Percentiles rank a stretch among this genome's conserved stretches.
Evolutionary conservation across 768 basidiomycete genomes (phyloP).

Genomic region (Kwoniella botswanensis): DNA sequence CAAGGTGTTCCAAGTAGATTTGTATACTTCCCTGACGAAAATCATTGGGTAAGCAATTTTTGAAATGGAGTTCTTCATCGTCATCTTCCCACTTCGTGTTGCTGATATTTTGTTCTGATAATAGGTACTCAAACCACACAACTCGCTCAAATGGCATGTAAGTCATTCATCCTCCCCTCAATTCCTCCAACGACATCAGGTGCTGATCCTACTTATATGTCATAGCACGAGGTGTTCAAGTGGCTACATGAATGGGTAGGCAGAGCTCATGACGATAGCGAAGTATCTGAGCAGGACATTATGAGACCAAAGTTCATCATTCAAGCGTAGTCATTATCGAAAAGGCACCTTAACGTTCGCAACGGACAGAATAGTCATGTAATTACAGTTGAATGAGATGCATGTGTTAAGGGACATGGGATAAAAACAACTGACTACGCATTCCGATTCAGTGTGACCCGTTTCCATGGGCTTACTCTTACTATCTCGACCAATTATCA

Average conservation of each 20-base stretch:
- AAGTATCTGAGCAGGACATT: neutral
- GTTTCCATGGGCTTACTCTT: too few relatives aligned
- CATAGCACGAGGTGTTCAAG: slow-evolving; percentile 76
- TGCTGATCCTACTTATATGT: neutral
- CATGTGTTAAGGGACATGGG: neutral
- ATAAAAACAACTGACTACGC: too few relatives aligned
- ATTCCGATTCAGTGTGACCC: too few relatives aligned
- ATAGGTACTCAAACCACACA: slow-evolving; percentile 64
- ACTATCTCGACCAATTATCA: too few relatives aligned
- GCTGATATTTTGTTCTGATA: slow-evolving; percentile 58
- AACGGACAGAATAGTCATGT: too few relatives aligned
- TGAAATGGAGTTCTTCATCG: too few relatives aligned
- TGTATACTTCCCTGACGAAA: slow-evolving; percentile 52
- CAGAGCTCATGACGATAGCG: slow-evolving; percentile 8
- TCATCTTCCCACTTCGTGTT: slow-evolving; percentile 60
- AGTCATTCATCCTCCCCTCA: slow-evolving; percentile 13
- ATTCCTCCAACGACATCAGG: neutral
- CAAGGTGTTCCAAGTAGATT: slow-evolving; percentile 49
- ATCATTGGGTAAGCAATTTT: slow-evolving; percentile 62
- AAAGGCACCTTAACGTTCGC: neutral
- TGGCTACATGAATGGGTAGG: slow-evolving; percentile 71
- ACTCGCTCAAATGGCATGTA: slow-evolving; percentile 70
- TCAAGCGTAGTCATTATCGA: neutral
- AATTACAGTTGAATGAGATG: neutral
- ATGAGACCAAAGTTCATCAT: slow-evolving; percentile 4